Conservation (phyloP, 129 eudicot genomes). For the Centrapalus pauciflorus region DNA sequence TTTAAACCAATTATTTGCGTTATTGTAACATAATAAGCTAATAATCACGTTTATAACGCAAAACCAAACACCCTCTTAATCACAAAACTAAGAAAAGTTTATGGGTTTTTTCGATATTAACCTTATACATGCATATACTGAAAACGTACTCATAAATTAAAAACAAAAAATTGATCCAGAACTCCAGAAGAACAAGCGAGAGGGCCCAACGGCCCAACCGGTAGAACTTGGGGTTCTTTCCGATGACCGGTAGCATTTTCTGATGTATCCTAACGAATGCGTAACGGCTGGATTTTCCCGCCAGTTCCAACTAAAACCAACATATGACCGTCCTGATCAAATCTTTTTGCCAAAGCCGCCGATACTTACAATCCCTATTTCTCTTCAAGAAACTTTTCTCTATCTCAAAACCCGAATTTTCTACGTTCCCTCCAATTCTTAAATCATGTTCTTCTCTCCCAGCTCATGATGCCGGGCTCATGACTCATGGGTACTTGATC, state of each 20-base stretch:
- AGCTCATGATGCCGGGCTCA: not conserved
- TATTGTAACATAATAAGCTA: too few species aligned
- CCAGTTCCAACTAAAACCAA: not conserved
- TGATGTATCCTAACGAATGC: not conserved
- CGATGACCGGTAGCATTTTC: not conserved
- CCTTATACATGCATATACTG: too few species aligned
- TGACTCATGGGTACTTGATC: slow-evolving; percentile 25
- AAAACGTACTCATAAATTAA: too few species aligned
- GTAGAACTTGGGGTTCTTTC: not conserved
- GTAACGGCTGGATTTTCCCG: slow-evolving; percentile 6
- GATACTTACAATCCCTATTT: slow-evolving; percentile 24
- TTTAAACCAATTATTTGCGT: too few species aligned
- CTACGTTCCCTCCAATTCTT: slow-evolving; percentile 21
- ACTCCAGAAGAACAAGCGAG: too few species aligned
- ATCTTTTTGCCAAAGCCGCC: slow-evolving; percentile 4
- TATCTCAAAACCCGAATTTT: slow-evolving; percentile 21
- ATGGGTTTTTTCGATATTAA: too few species aligned
- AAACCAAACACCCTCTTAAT: too few species aligned
- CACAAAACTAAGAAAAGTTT: too few species aligned
- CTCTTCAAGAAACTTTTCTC: slow-evolving; percentile 27
- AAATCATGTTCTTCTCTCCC: slow-evolving; percentile 24
- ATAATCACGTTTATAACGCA: too few species aligned
- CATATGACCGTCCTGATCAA: slow-evolving; percentile 26
- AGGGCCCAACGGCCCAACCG: not conserved
- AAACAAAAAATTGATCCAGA: too few species aligned